Percentiles rank a stretch among this genome's conserved stretches.
These are phyloP conservation scores for Cicer bijugum DNA, from an alignment of 306 rosid genomes.

Conservation along the genomic window DNA sequence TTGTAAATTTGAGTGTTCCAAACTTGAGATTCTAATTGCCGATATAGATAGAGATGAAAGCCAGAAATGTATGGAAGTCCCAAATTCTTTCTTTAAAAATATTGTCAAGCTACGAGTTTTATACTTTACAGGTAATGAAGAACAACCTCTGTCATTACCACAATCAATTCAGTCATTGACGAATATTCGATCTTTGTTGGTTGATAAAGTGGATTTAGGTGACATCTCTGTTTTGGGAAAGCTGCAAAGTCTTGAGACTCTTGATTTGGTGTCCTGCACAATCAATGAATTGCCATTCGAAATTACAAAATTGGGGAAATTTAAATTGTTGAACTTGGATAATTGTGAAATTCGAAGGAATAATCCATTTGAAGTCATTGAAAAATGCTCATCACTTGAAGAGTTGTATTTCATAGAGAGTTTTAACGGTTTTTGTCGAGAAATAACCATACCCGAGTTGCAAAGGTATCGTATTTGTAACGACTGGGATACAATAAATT, in stretches of 20 bases:
- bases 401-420: neutral
- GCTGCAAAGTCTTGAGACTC: neutral
- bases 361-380: conserved; percentile 31
- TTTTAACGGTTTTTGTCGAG: too few relatives aligned
- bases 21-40: conserved; percentile 5
- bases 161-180: neutral
- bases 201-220: neutral
- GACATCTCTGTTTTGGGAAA: conserved; percentile 15
- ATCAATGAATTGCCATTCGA: neutral
- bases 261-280: neutral
- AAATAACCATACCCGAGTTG: neutral
- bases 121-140: neutral
- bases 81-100: neutral
- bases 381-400: conserved; percentile 13
- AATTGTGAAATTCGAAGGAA: neutral
- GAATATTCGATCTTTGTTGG: neutral
- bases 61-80: accelerated
- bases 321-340: too few relatives aligned
- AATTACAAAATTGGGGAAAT: neutral
- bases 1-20: neutral
- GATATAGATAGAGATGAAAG: neutral
- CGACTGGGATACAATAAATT: neutral
- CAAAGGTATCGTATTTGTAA: neutral
- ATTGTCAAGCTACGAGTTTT: neutral
- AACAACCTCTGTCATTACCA: neutral